Percentiles rank a stretch among this genome's conserved stretches.
These are phyloP conservation scores for Barbatosphaeria neglecta DNA, from an alignment of 495 filamentous ascomycete genomes.

Conservation along the genomic window DNA sequence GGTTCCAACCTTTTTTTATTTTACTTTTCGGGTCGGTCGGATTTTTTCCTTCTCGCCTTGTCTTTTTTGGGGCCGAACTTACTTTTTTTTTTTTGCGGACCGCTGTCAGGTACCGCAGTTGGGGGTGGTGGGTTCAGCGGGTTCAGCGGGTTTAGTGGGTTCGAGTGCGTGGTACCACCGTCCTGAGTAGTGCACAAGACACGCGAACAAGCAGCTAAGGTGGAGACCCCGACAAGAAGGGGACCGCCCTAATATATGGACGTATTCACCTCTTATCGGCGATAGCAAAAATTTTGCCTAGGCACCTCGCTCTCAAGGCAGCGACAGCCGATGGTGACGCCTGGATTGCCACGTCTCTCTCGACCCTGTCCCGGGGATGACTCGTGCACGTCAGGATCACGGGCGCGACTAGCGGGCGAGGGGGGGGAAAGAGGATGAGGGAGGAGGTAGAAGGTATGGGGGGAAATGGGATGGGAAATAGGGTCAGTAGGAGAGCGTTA, in stretches of 20 bases:
- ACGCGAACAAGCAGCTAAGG: constrained; percentile 3
- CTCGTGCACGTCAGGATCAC: neutral
- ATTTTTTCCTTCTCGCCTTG: neutral
- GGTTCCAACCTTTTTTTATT: no score
- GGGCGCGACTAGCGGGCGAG: neutral
- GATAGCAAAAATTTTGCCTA: neutral
- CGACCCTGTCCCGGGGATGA: neutral
- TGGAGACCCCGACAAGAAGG: neutral
- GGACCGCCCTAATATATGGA: neutral
- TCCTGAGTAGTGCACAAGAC: neutral
- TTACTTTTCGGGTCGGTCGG: no score
- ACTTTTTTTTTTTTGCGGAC: no score
- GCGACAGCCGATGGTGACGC: neutral
- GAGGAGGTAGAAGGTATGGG: constrained; percentile 7
- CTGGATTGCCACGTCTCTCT: neutral
- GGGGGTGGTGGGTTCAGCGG: constrained; percentile 7
- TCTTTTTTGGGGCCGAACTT: neutral
- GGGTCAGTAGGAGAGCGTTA: no score
- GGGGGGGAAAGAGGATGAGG: constrained; percentile 6
- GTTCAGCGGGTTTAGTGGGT: neutral
- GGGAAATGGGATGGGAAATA: constrained; percentile 3
- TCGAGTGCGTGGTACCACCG: neutral
- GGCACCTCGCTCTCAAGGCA: neutral
- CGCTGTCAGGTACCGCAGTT: constrained; percentile 17
- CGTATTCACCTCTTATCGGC: neutral